Evolutionary conservation across 2,329 filamentous ascomycete species (phyloP).

Genomic region (Fusarium virguliforme): DNA sequence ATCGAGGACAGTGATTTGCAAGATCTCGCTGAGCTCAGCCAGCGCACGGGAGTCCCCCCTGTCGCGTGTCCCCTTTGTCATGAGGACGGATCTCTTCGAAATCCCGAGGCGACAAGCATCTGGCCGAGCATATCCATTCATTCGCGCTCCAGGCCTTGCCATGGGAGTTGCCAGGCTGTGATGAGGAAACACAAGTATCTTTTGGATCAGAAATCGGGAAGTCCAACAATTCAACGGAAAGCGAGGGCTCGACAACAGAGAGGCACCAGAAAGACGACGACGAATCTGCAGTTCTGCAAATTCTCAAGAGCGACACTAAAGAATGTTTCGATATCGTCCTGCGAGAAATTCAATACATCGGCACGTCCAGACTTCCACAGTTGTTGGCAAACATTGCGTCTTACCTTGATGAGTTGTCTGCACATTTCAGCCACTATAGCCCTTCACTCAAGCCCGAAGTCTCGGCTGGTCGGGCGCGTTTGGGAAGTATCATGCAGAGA

Average conservation of each 20-base stretch:
- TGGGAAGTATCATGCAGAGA: not conserved
- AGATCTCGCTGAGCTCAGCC: not conserved
- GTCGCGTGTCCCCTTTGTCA: not conserved
- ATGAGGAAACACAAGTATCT: not conserved
- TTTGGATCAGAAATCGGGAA: not conserved
- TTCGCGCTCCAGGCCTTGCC: slow-evolving; percentile 1
- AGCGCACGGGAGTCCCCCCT: not conserved
- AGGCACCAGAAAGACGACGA: not conserved
- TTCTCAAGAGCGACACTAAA: not conserved
- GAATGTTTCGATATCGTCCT: too few species aligned
- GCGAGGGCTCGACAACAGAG: too few species aligned
- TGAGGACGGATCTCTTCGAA: not conserved
- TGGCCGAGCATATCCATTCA: slow-evolving; percentile 3
- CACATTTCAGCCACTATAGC: not conserved
- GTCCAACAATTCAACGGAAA: not conserved
- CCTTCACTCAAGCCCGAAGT: not conserved
- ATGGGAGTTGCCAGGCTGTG: not conserved
- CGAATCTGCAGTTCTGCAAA: not conserved
- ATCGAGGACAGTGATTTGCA: not conserved
- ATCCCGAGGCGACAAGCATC: slow-evolving; percentile 3
- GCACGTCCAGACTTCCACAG: not conserved
- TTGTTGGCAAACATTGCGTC: not conserved
- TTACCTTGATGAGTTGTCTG: not conserved
- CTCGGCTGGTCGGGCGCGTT: not conserved
- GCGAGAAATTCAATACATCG: too few species aligned